phyloP scores from a whole-genome alignment of 225 moss, liverwort and hornwort genomes.

The Lunularia cruciata region DNA sequence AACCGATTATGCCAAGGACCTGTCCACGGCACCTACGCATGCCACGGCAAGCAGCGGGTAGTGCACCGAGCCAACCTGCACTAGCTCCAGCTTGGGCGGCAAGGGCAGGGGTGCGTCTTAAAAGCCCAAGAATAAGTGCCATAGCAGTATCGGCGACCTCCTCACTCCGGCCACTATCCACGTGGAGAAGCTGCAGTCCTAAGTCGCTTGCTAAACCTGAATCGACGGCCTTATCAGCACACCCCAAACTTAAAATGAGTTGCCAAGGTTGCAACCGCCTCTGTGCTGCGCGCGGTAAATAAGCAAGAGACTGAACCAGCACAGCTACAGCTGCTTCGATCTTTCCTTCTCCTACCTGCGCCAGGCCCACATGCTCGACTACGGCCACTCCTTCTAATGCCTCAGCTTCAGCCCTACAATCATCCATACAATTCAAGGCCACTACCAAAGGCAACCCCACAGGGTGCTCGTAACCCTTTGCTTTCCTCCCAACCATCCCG shows the following conservation, averaged over 20 bases:
- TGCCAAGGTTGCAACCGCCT: constrained; percentile 92
- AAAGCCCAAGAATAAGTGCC: constrained; percentile 75
- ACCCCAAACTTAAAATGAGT: constrained; percentile 76
- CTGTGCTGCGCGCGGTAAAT: constrained; percentile 84
- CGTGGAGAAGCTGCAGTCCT: constrained; percentile 84
- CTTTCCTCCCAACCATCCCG: constrained; percentile 31
- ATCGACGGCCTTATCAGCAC: constrained; percentile 81
- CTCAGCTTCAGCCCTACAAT: constrained; percentile 68
- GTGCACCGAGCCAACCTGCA: constrained; percentile 72
- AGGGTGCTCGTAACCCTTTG: constrained; percentile 22
- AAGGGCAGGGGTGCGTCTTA: constrained; percentile 78
- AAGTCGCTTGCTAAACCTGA: constrained; percentile 71
- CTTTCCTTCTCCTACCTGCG: constrained; percentile 65
- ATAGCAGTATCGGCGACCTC: constrained; percentile 89
- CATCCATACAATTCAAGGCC: constrained; percentile 85
- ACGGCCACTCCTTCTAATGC: constrained; percentile 78
- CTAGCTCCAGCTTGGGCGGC: constrained; percentile 82
- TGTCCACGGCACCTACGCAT: constrained; percentile 85
- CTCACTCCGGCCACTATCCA: constrained; percentile 82
- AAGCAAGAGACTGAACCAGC: constrained; percentile 73
- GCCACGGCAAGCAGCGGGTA: constrained; percentile 75
- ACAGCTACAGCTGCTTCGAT: constrained; percentile 86
- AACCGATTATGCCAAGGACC: constrained; percentile 83
- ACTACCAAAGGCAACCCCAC: constrained; percentile 65
- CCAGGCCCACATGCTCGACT: constrained; percentile 75